Evolutionary conservation across 495 filamentous ascomycete genomes (phyloP).

Genomic region (Astrocystis sublimbata): DNA sequence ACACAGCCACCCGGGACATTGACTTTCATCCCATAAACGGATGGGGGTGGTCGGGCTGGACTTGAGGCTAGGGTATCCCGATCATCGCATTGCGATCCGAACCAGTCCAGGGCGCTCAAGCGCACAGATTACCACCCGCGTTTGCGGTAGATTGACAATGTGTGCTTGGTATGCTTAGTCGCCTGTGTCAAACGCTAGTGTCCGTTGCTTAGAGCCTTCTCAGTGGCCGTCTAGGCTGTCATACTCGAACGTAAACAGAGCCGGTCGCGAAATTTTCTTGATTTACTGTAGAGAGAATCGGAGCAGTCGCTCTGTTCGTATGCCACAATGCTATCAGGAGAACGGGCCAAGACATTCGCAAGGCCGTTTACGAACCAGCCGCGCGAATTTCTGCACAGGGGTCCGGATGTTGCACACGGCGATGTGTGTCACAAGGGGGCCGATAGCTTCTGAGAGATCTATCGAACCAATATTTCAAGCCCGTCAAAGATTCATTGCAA

Average conservation of each 20-base stretch:
- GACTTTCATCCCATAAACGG: background rate
- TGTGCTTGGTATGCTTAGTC: background rate
- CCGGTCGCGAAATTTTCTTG: background rate
- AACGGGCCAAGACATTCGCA: background rate
- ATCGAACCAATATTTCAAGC: too few relatives aligned
- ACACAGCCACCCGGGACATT: slow-evolving; percentile 7
- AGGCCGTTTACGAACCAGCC: background rate
- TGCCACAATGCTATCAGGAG: background rate
- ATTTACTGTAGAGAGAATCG: background rate
- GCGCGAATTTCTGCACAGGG: background rate
- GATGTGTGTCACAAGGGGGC: background rate
- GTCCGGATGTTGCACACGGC: background rate
- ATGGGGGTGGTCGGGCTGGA: background rate
- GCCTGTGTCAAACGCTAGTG: background rate
- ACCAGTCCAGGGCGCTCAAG: background rate
- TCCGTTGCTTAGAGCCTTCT: too few relatives aligned
- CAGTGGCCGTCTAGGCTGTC: too few relatives aligned
- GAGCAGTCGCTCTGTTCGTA: background rate
- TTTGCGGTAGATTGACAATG: background rate
- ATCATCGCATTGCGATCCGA: background rate
- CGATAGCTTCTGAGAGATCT: background rate
- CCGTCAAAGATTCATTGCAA: too few relatives aligned
- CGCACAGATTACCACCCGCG: background rate
- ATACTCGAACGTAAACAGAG: background rate
- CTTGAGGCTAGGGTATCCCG: background rate